Base-by-base conservation (phyloP, 495 filamentous ascomycete genomes). In the Penicillium verhagenii region DNA sequence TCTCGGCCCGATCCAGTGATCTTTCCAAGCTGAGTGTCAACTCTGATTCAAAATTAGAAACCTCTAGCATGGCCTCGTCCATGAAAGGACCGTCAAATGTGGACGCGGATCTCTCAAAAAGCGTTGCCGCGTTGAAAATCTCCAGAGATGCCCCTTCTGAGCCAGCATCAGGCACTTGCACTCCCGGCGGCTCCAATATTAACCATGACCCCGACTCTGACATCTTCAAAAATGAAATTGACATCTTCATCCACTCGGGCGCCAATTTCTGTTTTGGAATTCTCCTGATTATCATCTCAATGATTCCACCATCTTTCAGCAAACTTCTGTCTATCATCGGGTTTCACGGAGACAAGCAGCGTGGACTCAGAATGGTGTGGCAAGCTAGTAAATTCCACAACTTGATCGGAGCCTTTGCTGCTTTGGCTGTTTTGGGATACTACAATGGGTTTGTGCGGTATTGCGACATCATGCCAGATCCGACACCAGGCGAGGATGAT, bases 351-450 rank as follows among this genome's bases (percentile, higher is more conserved):
- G 93, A 98, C 68, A 87, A 91, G 44, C 87, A 93, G 50, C 79
- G 86, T 20, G 95, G 92, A 3, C 68, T 96, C 11, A 72, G 79
- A 18, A 88, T 96, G 84, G 84, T 98, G 8, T 98, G 95, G 94
- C 90, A 93, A 69, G 88, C 91, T 13, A 88, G 88, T 57, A 91
- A 88, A 60, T 91, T 89, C 64, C 77, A 84, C 57, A 96, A 96
- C 63, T 81, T 97, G 67, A 92, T 96, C 62, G 94, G 94, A 24
- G 92, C 90, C 24, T 87, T 97, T 67, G 88, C 92, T 4, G 91
- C 87, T 0, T 74, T 97, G 25, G 81, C 88, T 31, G 73, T 96
- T 6, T 78, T 97, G 3, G 85, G 85, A 14, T 97, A 89, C 63
- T 96, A 96, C 71, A 94, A 97, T 61, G 89, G 85, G 40, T 80